Conservation (phyloP, 306 rosid genomes). For the Medicago ruthenica region DNA sequence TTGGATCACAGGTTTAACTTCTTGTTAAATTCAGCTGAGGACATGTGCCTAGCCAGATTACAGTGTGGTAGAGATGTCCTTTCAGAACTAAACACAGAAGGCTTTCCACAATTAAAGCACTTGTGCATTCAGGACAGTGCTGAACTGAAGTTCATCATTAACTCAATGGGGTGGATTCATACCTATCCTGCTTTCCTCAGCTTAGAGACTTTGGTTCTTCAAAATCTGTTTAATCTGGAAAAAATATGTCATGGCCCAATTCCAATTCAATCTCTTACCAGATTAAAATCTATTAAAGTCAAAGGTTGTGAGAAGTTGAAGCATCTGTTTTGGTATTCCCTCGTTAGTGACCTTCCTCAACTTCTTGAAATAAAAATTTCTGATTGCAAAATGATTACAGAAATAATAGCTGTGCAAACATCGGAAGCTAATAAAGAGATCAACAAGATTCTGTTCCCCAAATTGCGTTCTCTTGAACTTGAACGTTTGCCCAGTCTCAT, state of each 20-base stretch:
- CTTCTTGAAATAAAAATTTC: conserved; percentile 5
- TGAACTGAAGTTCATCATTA: not conserved
- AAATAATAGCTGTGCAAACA: not conserved
- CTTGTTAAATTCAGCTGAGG: conserved; percentile 3
- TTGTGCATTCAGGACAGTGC: not conserved
- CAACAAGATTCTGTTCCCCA: not conserved
- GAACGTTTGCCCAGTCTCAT: not conserved
- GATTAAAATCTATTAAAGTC: not conserved
- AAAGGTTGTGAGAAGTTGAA: conserved; percentile 20
- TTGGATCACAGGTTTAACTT: not conserved
- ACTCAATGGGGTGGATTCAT: not conserved
- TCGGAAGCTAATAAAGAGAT: not conserved
- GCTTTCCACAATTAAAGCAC: not conserved
- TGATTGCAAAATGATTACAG: not conserved
- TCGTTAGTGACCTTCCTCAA: not conserved
- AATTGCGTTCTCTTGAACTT: conserved; percentile 2
- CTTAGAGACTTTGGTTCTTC: not conserved
- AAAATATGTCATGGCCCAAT: not conserved
- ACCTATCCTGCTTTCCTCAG: not conserved
- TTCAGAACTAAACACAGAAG: not conserved
- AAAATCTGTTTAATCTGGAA: not conserved
- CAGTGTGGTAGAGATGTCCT: not conserved
- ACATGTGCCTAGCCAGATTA: not conserved
- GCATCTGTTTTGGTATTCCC: conserved; percentile 9
- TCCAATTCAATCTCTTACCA: not conserved